Conservation (phyloP, 768 basidiomycete genomes). For the Tricholomella constricta region DNA sequence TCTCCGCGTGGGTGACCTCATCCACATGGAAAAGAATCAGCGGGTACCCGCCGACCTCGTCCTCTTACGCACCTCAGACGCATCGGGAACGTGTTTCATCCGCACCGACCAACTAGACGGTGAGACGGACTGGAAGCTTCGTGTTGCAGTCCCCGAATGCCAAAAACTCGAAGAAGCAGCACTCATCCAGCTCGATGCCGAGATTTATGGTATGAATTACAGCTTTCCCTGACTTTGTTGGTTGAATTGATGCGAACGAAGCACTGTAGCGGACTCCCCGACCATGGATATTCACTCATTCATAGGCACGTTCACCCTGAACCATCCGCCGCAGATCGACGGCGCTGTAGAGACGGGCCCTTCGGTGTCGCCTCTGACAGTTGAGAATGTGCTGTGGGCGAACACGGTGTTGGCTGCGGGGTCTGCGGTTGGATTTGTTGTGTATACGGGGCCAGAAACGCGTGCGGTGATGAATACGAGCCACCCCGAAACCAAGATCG, state of each 20-base stretch:
- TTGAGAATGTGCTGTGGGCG: conserved; percentile 95
- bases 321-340: conserved; percentile 41
- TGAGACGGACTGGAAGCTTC: conserved; percentile 98
- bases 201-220: conserved; percentile 74
- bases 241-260: conserved; percentile 18
- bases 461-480: conserved; percentile 99
- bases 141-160: conserved; percentile 82
- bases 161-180: conserved; percentile 66
- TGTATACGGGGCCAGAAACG: conserved; percentile 95
- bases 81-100: conserved; percentile 94
- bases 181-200: conserved; percentile 74
- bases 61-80: conserved; percentile 84
- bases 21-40: conserved; percentile 94
- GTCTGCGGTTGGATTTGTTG: conserved; percentile 86
- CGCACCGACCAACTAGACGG: conserved; percentile 98
- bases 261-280: conserved; percentile 78
- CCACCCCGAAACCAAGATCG: conserved; percentile 93
- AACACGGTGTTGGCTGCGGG: conserved; percentile 98
- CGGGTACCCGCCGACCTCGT: conserved; percentile 95
- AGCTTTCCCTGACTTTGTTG: not conserved
- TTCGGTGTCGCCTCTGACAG: conserved; percentile 82
- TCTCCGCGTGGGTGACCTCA: conserved; percentile 88
- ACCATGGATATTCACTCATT: conserved; percentile 97
- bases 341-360: conserved; percentile 30
- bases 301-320: conserved; percentile 87